phyloP scores from a whole-genome alignment of 345 rosid species.

The Corchorus capsularis region DNA sequence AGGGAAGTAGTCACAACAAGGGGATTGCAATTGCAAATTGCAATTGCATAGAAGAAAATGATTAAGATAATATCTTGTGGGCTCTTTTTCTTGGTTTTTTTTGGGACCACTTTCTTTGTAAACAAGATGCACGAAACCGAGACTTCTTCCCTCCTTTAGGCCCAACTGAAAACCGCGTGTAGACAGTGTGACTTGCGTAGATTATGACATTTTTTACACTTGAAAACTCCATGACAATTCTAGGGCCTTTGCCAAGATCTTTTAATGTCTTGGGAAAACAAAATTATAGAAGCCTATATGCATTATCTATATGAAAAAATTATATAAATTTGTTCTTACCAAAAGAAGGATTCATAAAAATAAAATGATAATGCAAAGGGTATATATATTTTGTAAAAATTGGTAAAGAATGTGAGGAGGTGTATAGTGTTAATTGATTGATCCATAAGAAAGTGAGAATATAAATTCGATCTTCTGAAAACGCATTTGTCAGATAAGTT shows the following conservation, averaged over 20 bases:
- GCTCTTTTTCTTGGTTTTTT: background rate
- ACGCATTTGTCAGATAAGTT: too few species aligned
- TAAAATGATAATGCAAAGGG: too few species aligned
- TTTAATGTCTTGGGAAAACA: background rate
- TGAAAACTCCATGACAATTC: background rate
- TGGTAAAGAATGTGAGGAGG: too few species aligned
- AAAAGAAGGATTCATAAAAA: too few species aligned
- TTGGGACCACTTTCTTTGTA: background rate
- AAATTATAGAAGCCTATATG: too few species aligned
- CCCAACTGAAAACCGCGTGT: conserved; percentile 12
- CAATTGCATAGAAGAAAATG: background rate
- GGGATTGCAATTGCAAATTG: background rate
- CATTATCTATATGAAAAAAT: too few species aligned
- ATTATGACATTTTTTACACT: background rate
- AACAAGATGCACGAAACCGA: background rate
- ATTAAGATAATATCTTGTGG: background rate
- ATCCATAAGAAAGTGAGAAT: too few species aligned
- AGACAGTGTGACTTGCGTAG: background rate
- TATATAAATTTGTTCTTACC: too few species aligned
- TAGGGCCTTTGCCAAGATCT: background rate
- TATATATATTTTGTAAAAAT: too few species aligned
- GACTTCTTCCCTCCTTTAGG: background rate
- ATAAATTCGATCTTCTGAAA: too few species aligned
- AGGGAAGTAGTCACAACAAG: background rate
- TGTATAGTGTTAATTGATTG: too few species aligned